These are phyloP conservation scores for Acacia crassicarpa DNA, from an alignment of 306 rosid genomes.

Conservation along the genomic window DNA sequence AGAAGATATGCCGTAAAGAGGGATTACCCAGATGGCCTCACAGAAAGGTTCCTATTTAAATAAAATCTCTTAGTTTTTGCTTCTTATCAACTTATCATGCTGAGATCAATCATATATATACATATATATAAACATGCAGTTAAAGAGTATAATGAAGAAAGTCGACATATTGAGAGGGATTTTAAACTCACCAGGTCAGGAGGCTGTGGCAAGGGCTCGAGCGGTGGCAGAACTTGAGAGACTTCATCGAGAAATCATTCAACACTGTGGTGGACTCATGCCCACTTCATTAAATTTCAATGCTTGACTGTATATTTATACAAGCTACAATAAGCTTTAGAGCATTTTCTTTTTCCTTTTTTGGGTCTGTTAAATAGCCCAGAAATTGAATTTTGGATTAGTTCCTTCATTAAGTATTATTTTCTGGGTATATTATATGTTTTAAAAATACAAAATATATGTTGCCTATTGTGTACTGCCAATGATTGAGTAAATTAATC, in stretches of 20 bases:
- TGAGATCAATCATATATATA: not conserved
- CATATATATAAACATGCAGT: not conserved
- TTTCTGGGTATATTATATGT: no score
- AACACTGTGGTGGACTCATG: slow-evolving; percentile 38
- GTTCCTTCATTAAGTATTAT: no score
- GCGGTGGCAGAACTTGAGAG: slow-evolving; percentile 48
- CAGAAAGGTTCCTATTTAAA: slow-evolving; percentile 51
- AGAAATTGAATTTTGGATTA: not conserved
- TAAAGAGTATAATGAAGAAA: slow-evolving; percentile 48
- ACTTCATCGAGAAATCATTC: slow-evolving; percentile 42
- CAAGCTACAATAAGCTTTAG: no score
- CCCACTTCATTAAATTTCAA: slow-evolving; percentile 26
- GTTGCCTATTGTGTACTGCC: no score
- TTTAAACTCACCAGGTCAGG: slow-evolving; percentile 1
- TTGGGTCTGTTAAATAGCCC: not conserved
- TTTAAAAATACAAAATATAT: no score
- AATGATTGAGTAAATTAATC: no score
- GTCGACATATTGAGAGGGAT: slow-evolving; percentile 31
- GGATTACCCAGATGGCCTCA: slow-evolving; percentile 72
- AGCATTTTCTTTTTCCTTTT: no score
- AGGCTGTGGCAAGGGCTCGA: slow-evolving; percentile 34
- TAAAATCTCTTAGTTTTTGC: not conserved
- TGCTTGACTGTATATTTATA: not conserved
- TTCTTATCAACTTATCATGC: not conserved
- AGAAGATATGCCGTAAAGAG: slow-evolving; percentile 64